Evolutionary conservation across 768 basidiomycete species (phyloP), one percentile per base, ranked within the genome.

Genomic region (Tulasnella sp.): DNA sequence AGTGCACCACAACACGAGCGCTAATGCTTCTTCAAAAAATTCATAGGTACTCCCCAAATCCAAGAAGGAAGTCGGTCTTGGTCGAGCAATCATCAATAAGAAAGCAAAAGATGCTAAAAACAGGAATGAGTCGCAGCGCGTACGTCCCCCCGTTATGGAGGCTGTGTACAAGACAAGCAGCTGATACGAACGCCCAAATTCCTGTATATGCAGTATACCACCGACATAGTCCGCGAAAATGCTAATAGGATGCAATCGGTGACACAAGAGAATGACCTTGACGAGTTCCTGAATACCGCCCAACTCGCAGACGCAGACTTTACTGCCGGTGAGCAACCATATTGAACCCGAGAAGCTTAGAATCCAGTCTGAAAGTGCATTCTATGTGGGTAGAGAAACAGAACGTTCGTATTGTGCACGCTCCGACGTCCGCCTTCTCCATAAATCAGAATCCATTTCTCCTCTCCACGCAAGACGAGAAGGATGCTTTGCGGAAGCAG

Each of bases 261-360:
- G 21, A 99, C 96, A 0, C 93, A 98, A 72, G 94, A 99, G 73
- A 76, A 82, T 57, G 92, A 97, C 74, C 75, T 99, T 19, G 92
- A 97, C 64, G 94, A 93, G 71, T 99, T 99, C 69, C 72, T 99
- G 57, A 93, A 82, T 67, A 96, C 90, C 11, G 96, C 96, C 9
- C 87, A 92, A 66, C 75, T 99, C 56, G 96, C 96, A 12, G 94
- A 87, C 52, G 87, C 87, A 10, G 91, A 99, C 65, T 99, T 99
- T 68, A 89, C 91, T 17, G 94, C 94, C 34, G 94, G 93, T 94
- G 61, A 34, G 80, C 25, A 31, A 29, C n/a, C 24, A 38, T 38
- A 38, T 15, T 38, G 15, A 38, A 15, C 8, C 12, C 15, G 10
- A n/a, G n/a, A n/a, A n/a, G n/a, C n/a, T n/a, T n/a, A n/a, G n/a